Base-by-base conservation (phyloP, 768 basidiomycete genomes). In the Pulveroboletus sp. region DNA sequence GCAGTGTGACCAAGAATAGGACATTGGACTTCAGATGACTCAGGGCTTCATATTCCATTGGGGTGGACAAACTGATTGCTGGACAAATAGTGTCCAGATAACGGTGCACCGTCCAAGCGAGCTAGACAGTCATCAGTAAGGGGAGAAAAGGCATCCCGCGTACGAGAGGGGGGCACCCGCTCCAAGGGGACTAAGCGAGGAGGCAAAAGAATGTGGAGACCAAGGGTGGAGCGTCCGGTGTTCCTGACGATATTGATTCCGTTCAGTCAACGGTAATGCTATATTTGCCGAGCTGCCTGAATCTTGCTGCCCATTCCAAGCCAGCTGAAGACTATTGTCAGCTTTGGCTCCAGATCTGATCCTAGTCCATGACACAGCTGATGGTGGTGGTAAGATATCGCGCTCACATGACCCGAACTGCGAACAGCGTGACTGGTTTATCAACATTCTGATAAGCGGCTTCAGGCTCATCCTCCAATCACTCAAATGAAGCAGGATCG, bases 21-120 rank as follows among this genome's bases (percentile, higher is more conserved):
- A 2, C 85, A 87, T 63, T 85, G 77, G 74, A 77, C 79, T 43
- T 76, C 74, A 54, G 76, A 84, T 82, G 61, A 18, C 43, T 36
- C 7, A 30, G 36, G n/a, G 6, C 17, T 17, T 35, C 4, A 21
- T 9, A 9, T 33, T 21, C 6, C 14, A 17, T 36, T 26, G 28
- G 31, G 10, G 36, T 28, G 11, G 9, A 39, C 35, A 28, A 49
- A 27, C 24, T 47, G 18, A 57, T 17, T n/a, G 27, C 14, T 11
- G 44, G 27, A 27, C 27, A 26, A 43, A 68, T 68, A 57, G 9
- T 68, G 66, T 42, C 66, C 64, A 27, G 47, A 47, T 10, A 57
- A 58, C 26, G 59, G 57, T 30, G 57, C 49, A 28, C 55, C 59
- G 1, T 57, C 63, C 15, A 69, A 67, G 51, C 67, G 66, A 7